Evolutionary conservation across 1,284 basidiomycete genomes (phyloP).

Genomic region (Ceratobasidium sp.): DNA sequence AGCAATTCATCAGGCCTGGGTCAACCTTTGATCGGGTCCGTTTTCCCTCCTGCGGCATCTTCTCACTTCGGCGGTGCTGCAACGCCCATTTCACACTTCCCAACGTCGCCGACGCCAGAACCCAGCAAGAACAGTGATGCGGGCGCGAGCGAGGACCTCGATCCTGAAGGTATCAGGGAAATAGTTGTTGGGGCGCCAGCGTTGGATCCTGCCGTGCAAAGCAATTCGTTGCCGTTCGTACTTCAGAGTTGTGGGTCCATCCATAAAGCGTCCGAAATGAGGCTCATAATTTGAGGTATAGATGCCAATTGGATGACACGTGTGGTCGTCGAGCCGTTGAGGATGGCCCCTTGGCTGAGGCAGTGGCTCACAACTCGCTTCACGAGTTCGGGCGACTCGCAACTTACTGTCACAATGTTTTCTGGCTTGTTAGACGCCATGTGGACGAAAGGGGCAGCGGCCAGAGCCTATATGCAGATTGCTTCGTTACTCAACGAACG

Average conservation of each 20-base stretch:
- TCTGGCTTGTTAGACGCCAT: background rate
- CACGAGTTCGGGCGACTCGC: conserved; percentile 20
- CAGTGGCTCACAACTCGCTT: conserved; percentile 8
- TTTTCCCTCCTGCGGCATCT: no score
- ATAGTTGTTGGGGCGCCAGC: conserved; percentile 16
- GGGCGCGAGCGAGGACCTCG: conserved; percentile 32
- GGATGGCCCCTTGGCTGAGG: conserved; percentile 15
- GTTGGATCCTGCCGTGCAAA: conserved; percentile 9
- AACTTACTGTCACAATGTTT: background rate
- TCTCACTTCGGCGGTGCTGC: background rate
- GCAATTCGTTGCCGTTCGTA: conserved; percentile 28
- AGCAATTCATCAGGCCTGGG: no score
- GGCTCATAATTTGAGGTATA: background rate
- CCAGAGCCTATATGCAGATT: background rate
- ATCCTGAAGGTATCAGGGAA: conserved; percentile 21
- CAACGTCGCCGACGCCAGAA: conserved; percentile 32
- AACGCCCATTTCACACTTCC: conserved; percentile 27
- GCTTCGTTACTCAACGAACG: conserved; percentile 6
- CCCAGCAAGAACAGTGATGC: conserved; percentile 17
- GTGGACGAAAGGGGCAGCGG: background rate
- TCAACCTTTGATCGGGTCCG: no score
- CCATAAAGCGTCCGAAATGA: background rate
- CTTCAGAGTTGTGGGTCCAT: conserved; percentile 33
- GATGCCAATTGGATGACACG: background rate
- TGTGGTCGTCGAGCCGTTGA: conserved; percentile 30